Evolutionary conservation across 352 stramenopile genomes (phyloP).

Genomic region (Pythium rhizo-oryzae): DNA sequence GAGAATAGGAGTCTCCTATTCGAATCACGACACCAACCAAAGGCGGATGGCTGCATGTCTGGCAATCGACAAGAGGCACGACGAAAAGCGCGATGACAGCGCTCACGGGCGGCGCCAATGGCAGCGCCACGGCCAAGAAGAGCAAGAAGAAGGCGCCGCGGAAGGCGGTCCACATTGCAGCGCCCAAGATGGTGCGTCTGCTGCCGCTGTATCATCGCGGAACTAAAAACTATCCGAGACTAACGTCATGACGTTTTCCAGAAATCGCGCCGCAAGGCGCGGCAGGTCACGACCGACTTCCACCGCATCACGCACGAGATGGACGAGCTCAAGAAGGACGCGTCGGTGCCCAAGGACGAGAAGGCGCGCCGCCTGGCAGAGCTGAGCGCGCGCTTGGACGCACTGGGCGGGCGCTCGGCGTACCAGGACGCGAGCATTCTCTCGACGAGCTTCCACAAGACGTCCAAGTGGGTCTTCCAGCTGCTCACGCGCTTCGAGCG

Average conservation of each 20-base stretch:
- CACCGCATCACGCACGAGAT: conserved; percentile 77
- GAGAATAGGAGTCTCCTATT: conserved; percentile 11
- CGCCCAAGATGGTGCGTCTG: conserved; percentile 44
- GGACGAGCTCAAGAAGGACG: conserved; percentile 55
- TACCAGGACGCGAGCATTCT: conserved; percentile 96
- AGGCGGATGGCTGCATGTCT: conserved; percentile 9
- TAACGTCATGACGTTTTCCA: too few species aligned
- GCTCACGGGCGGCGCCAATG: background rate
- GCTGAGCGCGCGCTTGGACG: conserved; percentile 75
- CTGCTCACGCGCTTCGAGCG: conserved; percentile 81
- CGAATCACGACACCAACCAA: background rate
- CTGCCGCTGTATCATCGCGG: too few species aligned
- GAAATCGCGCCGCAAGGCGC: conserved; percentile 74
- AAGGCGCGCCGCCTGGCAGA: conserved; percentile 43
- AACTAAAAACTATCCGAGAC: too few species aligned
- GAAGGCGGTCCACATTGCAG: conserved; percentile 61
- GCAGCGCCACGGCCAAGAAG: conserved; percentile 15
- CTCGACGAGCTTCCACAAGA: conserved; percentile 94
- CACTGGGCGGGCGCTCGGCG: conserved; percentile 88
- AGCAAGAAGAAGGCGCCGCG: conserved; percentile 60
- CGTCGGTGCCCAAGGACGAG: conserved; percentile 28
- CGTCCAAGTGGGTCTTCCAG: conserved; percentile 95
- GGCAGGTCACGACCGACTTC: conserved; percentile 78
- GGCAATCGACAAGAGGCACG: background rate
- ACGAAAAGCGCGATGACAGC: conserved; percentile 12